Conservation (phyloP, 2,329 filamentous ascomycete species). For the Nemania abortiva region DNA sequence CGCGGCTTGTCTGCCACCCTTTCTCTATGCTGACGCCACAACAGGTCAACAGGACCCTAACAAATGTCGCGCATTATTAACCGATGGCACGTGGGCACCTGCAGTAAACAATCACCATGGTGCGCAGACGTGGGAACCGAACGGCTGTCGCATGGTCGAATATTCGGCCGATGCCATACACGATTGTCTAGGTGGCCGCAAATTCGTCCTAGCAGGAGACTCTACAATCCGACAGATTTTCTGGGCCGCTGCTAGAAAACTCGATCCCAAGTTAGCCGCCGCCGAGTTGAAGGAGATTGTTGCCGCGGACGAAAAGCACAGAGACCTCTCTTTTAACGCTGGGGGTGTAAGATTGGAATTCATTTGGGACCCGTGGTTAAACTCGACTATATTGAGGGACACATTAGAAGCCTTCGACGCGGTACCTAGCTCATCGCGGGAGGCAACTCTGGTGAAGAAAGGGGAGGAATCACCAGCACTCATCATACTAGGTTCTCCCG, state of each 20-base stretch:
- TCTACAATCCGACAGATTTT: constrained; percentile 70
- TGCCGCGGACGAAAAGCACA: constrained; percentile 56
- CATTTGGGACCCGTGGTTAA: constrained; percentile 73
- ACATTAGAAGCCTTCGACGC: constrained; percentile 56
- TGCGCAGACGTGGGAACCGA: constrained; percentile 66
- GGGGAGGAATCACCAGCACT: constrained; percentile 56
- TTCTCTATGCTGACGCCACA: constrained; percentile 32
- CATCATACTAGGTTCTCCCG: constrained; percentile 65
- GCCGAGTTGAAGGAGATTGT: constrained; percentile 50
- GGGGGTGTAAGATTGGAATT: constrained; percentile 65
- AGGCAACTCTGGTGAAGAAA: constrained; percentile 41
- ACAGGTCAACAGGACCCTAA: constrained; percentile 45
- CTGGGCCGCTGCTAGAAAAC: constrained; percentile 65
- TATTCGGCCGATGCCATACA: constrained; percentile 66
- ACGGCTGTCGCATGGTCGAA: constrained; percentile 68
- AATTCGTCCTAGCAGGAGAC: constrained; percentile 72
- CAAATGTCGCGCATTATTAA: constrained; percentile 47
- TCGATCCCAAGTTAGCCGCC: constrained; percentile 57
- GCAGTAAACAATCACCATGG: constrained; percentile 18
- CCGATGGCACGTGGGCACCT: constrained; percentile 46
- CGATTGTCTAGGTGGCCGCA: constrained; percentile 63
- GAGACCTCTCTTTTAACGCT: constrained; percentile 58
- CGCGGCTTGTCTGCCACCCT: neutral
- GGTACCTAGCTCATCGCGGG: constrained; percentile 33
- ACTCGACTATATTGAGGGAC: constrained; percentile 59